Percentiles rank a stretch among this genome's conserved stretches.
Conservation (phyloP, 2,329 filamentous ascomycete genomes). For the Pezicula radicicola region DNA sequence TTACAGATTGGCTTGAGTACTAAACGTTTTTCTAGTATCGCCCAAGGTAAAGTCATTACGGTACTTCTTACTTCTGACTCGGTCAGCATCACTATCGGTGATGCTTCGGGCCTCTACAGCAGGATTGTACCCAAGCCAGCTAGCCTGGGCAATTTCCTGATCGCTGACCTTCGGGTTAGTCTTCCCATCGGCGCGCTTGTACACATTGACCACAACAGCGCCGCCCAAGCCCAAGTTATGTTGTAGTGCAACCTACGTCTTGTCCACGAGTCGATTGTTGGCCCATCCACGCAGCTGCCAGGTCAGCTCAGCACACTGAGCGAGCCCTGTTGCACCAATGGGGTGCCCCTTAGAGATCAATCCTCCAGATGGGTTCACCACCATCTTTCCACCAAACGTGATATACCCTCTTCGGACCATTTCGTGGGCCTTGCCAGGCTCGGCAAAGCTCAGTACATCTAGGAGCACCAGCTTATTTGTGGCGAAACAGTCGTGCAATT, state of each 20-base stretch:
- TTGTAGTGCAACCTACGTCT: constrained; percentile 69
- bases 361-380: constrained; percentile 88
- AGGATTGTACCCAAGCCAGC: constrained; percentile 83
- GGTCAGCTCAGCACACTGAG: constrained; percentile 87
- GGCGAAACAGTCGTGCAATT: constrained; percentile 93
- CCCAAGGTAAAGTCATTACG: constrained; percentile 73
- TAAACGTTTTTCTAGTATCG: no score
- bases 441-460: constrained; percentile 75
- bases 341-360: constrained; percentile 94
- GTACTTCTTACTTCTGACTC: constrained; percentile 66
- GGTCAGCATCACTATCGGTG: constrained; percentile 69
- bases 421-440: constrained; percentile 81
- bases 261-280: constrained; percentile 72
- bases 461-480: constrained; percentile 89
- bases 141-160: constrained; percentile 61
- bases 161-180: constrained; percentile 61
- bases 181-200: constrained; percentile 74
- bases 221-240: constrained; percentile 90
- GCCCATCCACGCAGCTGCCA: constrained; percentile 96
- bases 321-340: constrained; percentile 83
- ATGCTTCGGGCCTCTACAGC: constrained; percentile 87
- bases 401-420: constrained; percentile 82
- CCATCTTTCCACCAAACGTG: constrained; percentile 73
- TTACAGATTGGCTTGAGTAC: no score
- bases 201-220: constrained; percentile 83